Evolutionary conservation across 2,329 filamentous ascomycete genomes (phyloP).

Genomic region (Niveomyces coronatus): DNA sequence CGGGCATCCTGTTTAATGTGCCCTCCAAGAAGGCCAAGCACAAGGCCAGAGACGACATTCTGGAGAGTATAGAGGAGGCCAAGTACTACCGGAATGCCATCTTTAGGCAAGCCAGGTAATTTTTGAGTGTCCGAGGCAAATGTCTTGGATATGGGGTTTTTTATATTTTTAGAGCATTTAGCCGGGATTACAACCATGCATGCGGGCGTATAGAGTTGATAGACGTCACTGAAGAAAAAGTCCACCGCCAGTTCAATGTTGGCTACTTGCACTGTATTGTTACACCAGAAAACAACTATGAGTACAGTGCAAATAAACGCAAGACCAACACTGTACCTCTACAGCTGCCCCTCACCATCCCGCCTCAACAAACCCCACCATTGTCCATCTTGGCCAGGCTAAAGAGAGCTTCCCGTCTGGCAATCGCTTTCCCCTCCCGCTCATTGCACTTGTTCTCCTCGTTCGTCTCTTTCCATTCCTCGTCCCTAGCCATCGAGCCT

Average conservation of each 20-base stretch:
- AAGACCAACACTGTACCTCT: slow-evolving; percentile 2
- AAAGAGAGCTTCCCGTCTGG: slow-evolving; percentile 7
- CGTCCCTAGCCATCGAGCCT: neutral
- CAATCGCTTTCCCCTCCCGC: slow-evolving; percentile 12
- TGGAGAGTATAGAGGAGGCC: slow-evolving; percentile 92
- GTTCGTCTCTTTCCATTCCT: slow-evolving; percentile 1
- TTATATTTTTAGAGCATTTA: too few species aligned
- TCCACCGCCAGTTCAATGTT: too few species aligned
- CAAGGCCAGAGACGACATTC: slow-evolving; percentile 77
- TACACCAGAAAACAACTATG: neutral
- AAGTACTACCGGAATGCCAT: slow-evolving; percentile 66
- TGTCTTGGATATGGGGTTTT: too few species aligned
- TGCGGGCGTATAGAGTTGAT: too few species aligned
- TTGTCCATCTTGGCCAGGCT: slow-evolving; percentile 6
- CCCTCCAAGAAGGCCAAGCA: slow-evolving; percentile 52
- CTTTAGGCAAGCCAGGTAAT: slow-evolving; percentile 41
- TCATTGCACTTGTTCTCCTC: slow-evolving; percentile 11
- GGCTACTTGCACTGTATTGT: slow-evolving; percentile 8
- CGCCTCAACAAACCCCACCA: slow-evolving; percentile 8
- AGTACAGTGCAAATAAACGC: slow-evolving; percentile 7
- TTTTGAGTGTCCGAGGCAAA: too few species aligned
- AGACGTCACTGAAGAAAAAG: too few species aligned
- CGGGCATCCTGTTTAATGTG: slow-evolving; percentile 33
- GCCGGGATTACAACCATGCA: too few species aligned
- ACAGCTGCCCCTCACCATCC: slow-evolving; percentile 6